phyloP scores from a whole-genome alignment of 2,329 filamentous ascomycete species.

The Calcarisporium arbuscula region DNA sequence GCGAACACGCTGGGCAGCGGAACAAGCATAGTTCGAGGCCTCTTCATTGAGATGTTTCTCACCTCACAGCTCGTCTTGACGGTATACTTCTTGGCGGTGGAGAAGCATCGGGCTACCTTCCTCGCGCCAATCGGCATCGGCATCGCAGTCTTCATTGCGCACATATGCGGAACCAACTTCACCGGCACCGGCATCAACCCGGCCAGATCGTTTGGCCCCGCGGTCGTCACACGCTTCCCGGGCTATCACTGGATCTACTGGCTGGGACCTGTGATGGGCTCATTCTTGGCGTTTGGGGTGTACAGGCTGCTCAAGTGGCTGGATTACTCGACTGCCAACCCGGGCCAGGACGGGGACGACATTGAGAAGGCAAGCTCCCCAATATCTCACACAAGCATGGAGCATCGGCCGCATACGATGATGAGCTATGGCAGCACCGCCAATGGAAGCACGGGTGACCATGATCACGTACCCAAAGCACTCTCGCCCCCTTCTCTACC shows the following conservation, averaged over 20 bases:
- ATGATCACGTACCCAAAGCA: no score
- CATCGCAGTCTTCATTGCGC: slow-evolving; percentile 58
- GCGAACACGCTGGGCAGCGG: slow-evolving; percentile 48
- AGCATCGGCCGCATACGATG: no score
- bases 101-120: slow-evolving; percentile 68
- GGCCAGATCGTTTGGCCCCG: slow-evolving; percentile 44
- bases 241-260: slow-evolving; percentile 50
- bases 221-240: slow-evolving; percentile 35
- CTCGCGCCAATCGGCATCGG: slow-evolving; percentile 69
- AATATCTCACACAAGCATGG: no score
- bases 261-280: slow-evolving; percentile 45
- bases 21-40: slow-evolving; percentile 47
- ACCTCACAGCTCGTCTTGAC: slow-evolving; percentile 58
- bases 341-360: slow-evolving; percentile 41
- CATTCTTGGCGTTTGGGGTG: slow-evolving; percentile 40
- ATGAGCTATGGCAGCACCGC: no score
- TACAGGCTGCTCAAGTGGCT: slow-evolving; percentile 46
- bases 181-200: slow-evolving; percentile 45
- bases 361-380: no score
- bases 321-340: slow-evolving; percentile 45
- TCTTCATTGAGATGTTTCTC: slow-evolving; percentile 63
- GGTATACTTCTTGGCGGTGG: slow-evolving; percentile 63
- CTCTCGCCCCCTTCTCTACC: no score
- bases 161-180: slow-evolving; percentile 38
- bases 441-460: no score